Evolutionary conservation across 768 basidiomycete species (phyloP).

Genomic region (Tephrocybe sp.): DNA sequence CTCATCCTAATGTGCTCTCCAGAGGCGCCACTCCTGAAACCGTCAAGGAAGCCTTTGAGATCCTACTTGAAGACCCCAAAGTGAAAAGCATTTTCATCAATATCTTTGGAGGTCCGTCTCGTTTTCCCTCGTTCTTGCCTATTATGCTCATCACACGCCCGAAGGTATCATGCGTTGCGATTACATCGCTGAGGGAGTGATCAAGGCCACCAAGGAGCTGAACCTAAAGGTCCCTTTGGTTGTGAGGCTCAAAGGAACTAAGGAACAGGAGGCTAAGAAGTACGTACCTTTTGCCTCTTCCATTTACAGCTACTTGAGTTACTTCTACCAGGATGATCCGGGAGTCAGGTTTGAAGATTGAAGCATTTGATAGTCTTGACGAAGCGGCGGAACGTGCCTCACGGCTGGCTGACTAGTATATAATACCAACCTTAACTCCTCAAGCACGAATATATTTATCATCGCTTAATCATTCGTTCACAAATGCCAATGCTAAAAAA

Average conservation of each 20-base stretch:
- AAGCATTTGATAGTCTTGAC: slow-evolving; percentile 90
- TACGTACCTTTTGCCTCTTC: slow-evolving; percentile 38
- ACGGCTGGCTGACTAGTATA: slow-evolving; percentile 56
- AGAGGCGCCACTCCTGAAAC: slow-evolving; percentile 99
- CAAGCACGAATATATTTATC: slow-evolving; percentile 13
- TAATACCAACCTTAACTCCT: slow-evolving; percentile 7
- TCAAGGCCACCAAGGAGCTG: slow-evolving; percentile 95
- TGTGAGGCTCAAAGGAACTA: slow-evolving; percentile 96
- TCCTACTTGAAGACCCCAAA: slow-evolving; percentile 84
- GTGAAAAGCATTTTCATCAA: slow-evolving; percentile 99
- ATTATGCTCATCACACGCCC: slow-evolving; percentile 3
- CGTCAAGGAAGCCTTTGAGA: slow-evolving; percentile 99
- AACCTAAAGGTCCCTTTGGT: slow-evolving; percentile 82
- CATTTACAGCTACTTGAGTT: slow-evolving; percentile 8
- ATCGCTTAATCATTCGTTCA: slow-evolving; percentile 10
- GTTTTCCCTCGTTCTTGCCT: background rate
- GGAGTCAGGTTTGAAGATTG: slow-evolving; percentile 90
- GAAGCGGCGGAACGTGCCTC: slow-evolving; percentile 86
- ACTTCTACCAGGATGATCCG: slow-evolving; percentile 78
- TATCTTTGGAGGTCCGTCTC: slow-evolving; percentile 77
- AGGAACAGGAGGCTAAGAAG: slow-evolving; percentile 94
- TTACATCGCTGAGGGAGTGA: slow-evolving; percentile 97
- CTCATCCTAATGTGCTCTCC: slow-evolving; percentile 10
- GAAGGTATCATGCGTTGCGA: slow-evolving; percentile 98
- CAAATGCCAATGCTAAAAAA: slow-evolving; percentile 8